Percentiles rank a stretch among this genome's conserved stretches.
These are phyloP conservation scores for Aspergillus sojae DNA, from an alignment of 2,329 filamentous ascomycete genomes.

Conservation along the genomic window DNA sequence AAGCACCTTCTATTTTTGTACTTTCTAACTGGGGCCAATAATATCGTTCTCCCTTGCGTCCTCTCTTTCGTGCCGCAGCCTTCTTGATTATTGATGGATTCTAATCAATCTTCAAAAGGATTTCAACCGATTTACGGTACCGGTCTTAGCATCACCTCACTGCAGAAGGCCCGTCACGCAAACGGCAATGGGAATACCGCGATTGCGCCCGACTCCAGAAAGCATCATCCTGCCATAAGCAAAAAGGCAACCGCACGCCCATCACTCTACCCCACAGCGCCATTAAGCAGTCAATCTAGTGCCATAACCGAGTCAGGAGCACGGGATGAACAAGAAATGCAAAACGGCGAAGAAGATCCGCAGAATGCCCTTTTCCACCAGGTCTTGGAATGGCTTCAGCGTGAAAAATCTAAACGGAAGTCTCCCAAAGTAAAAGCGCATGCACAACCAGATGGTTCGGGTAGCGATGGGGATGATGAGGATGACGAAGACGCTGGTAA, in stretches of 20 bases:
- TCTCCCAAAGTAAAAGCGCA: conserved; percentile 54
- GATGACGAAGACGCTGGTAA: conserved; percentile 23
- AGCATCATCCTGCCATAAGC: conserved; percentile 30
- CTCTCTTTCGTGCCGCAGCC: not conserved
- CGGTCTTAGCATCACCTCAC: conserved; percentile 27
- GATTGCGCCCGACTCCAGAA: conserved; percentile 30
- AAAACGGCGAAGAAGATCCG: conserved; percentile 32
- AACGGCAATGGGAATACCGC: conserved; percentile 22
- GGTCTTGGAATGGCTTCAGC: conserved; percentile 80
- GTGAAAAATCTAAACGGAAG: conserved; percentile 71
- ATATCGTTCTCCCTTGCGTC: not conserved
- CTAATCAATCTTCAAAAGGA: conserved; percentile 33
- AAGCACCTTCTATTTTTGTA: conserved; percentile 6
- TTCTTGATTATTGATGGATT: conserved; percentile 21
- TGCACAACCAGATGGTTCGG: conserved; percentile 45
- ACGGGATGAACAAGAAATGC: conserved; percentile 28
- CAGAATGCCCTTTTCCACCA: conserved; percentile 63
- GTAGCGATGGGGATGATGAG: conserved; percentile 28
- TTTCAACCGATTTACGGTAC: conserved; percentile 29
- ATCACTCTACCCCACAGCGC: conserved; percentile 26
- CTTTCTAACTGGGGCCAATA: conserved; percentile 1
- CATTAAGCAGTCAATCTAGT: conserved; percentile 33
- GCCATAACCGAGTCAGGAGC: conserved; percentile 25
- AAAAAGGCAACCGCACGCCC: conserved; percentile 33
- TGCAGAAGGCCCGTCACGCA: conserved; percentile 26